Percentiles rank a stretch among this genome's conserved stretches.
Evolutionary conservation across 2,329 filamentous ascomycete genomes (phyloP).

Genomic region (Colletotrichum tanaceti): DNA sequence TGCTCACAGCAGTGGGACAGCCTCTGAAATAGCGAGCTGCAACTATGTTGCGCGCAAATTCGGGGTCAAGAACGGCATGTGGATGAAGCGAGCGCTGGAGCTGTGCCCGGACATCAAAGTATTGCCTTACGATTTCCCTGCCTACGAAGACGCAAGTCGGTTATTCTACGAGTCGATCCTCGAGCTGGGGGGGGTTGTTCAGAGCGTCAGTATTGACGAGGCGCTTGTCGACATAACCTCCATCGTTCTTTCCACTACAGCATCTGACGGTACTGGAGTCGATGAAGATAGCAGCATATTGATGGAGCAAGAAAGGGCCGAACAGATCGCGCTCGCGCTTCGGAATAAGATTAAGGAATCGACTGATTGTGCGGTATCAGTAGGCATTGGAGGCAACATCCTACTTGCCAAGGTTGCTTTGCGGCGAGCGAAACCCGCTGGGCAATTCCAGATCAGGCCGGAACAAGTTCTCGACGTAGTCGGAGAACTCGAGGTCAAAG

Average conservation of each 20-base stretch:
- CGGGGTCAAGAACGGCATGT: constrained; percentile 98
- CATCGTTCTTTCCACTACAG: constrained; percentile 72
- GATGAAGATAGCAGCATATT: constrained; percentile 74
- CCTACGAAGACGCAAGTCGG: constrained; percentile 90
- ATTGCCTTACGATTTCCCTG: constrained; percentile 94
- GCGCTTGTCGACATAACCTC: constrained; percentile 86
- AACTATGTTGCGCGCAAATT: constrained; percentile 91
- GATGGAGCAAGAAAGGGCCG: constrained; percentile 82
- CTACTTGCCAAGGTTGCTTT: constrained; percentile 91
- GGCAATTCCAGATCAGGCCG: constrained; percentile 88
- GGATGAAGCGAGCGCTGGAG: constrained; percentile 92
- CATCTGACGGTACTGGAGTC: constrained; percentile 72
- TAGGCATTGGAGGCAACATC: constrained; percentile 93
- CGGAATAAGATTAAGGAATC: constrained; percentile 76
- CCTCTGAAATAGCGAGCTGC: constrained; percentile 96
- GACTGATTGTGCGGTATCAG: constrained; percentile 88
- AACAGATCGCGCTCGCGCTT: constrained; percentile 75
- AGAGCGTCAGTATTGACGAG: constrained; percentile 98
- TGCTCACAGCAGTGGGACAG: constrained; percentile 85
- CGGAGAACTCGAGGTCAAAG: constrained; percentile 79
- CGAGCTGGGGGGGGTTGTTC: constrained; percentile 82
- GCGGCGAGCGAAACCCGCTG: constrained; percentile 92
- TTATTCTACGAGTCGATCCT: constrained; percentile 89
- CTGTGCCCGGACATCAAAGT: constrained; percentile 88
- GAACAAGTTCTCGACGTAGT: constrained; percentile 83